A percentile compares a stretch with the other conserved stretches of the same genome.
These are phyloP conservation scores for Irpex sp. DNA, from an alignment of 1,284 basidiomycete genomes.

Conservation along the genomic window DNA sequence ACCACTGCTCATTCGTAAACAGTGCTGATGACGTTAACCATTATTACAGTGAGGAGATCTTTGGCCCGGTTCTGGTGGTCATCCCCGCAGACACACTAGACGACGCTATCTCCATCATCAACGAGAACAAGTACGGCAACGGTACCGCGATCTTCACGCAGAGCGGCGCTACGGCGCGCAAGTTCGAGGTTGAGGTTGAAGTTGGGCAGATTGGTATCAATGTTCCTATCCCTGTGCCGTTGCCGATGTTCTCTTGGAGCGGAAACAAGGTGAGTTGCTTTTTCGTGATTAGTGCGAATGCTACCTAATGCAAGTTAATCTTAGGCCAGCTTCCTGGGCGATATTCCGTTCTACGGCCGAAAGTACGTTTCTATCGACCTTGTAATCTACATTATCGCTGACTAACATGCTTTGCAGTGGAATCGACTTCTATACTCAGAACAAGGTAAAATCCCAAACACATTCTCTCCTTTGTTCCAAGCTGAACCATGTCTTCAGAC, in stretches of 20 bases:
- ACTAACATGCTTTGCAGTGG: conserved; percentile 42
- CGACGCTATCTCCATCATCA: conserved; percentile 89
- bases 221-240: conserved; percentile 87
- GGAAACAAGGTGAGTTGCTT: conserved; percentile 78
- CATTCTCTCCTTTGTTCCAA: neutral
- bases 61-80: conserved; percentile 87
- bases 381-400: neutral
- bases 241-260: conserved; percentile 92
- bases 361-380: conserved; percentile 39
- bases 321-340: conserved; percentile 80
- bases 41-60: conserved; percentile 81
- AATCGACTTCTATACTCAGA: conserved; percentile 89
- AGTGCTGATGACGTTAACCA: neutral
- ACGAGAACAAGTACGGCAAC: conserved; percentile 88
- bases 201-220: conserved; percentile 95
- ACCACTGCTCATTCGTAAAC: neutral
- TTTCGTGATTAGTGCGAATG: no score
- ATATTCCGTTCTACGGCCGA: conserved; percentile 88
- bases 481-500: conserved; percentile 42
- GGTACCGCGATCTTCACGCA: conserved; percentile 98
- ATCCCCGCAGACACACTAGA: conserved; percentile 85
- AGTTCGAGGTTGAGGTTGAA: conserved; percentile 88
- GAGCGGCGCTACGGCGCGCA: conserved; percentile 92
- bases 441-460: conserved; percentile 50
- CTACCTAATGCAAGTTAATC: no score